Evolutionary conservation across 106 monocot genomes (phyloP).

Genomic region (Dendrobium chrysotoxum): DNA sequence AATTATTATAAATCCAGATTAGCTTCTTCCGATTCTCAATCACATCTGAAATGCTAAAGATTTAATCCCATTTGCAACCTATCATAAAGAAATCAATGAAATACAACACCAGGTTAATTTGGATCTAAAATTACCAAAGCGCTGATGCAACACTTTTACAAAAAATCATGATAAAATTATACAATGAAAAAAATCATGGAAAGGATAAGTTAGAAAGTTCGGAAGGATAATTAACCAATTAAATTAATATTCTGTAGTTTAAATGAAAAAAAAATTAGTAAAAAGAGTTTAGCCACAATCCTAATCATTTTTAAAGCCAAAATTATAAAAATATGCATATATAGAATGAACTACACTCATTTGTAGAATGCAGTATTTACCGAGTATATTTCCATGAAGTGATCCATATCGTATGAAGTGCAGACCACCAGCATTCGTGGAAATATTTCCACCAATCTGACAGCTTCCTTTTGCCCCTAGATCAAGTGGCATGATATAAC

Average conservation of each 20-base stretch:
- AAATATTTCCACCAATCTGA: conserved; percentile 97
- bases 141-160: background rate
- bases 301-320: background rate
- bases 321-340: background rate
- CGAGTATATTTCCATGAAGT: conserved; percentile 92
- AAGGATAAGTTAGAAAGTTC: background rate
- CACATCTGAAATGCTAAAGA: background rate
- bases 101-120: background rate
- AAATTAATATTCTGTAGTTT: background rate
- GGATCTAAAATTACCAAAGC: background rate
- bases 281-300: background rate
- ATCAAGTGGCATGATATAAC: conserved; percentile 93
- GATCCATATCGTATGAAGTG: conserved; percentile 93
- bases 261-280: background rate
- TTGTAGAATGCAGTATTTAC: conserved; percentile 20
- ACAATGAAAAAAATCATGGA: background rate
- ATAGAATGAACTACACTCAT: background rate
- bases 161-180: background rate
- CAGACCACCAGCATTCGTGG: conserved; percentile 97
- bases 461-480: conserved; percentile 99
- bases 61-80: background rate
- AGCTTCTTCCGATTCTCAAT: background rate
- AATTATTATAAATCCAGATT: too few species aligned
- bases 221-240: background rate
- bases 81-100: background rate